Percentiles rank a stretch among this genome's conserved stretches.
Conservation (phyloP, 2,329 filamentous ascomycete genomes). For the Tolypocladium amazonense region DNA sequence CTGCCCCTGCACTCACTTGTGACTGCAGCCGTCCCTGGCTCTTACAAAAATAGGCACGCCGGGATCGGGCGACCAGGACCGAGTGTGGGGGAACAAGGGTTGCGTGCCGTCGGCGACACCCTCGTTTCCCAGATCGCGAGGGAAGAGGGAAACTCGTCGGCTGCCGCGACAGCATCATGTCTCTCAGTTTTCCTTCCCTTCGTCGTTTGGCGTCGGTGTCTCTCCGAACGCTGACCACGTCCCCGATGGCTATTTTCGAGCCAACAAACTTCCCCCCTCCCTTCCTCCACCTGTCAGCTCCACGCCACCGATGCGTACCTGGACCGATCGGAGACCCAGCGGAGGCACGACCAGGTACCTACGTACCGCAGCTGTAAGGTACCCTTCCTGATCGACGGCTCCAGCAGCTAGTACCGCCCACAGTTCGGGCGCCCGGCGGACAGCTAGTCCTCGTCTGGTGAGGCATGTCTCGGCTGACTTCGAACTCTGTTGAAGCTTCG, state of each 20-base stretch:
- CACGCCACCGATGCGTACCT: constrained; percentile 1
- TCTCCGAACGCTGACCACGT: neutral
- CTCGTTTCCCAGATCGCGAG: neutral
- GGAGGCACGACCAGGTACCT: neutral
- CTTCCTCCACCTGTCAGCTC: neutral
- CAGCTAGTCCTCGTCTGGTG: neutral
- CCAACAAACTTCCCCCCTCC: neutral
- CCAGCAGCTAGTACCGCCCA: neutral
- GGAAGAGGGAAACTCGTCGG: neutral
- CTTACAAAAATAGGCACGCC: neutral
- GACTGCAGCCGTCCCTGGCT: neutral
- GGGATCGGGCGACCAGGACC: neutral
- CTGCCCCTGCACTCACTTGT: neutral
- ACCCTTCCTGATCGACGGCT: neutral
- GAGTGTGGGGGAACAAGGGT: constrained; percentile 1
- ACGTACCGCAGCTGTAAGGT: neutral
- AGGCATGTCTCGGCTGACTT: neutral
- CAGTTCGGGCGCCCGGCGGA: neutral
- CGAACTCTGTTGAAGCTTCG: neutral
- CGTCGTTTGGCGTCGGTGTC: neutral
- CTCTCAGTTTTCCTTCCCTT: neutral
- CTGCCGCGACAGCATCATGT: neutral
- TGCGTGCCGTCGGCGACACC: neutral
- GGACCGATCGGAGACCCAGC: neutral
- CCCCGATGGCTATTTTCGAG: neutral